Evolutionary conservation across 2,329 filamentous ascomycete species (phyloP), one percentile per base, ranked within the genome.

Genomic region (Cucurbitaria berberidis): DNA sequence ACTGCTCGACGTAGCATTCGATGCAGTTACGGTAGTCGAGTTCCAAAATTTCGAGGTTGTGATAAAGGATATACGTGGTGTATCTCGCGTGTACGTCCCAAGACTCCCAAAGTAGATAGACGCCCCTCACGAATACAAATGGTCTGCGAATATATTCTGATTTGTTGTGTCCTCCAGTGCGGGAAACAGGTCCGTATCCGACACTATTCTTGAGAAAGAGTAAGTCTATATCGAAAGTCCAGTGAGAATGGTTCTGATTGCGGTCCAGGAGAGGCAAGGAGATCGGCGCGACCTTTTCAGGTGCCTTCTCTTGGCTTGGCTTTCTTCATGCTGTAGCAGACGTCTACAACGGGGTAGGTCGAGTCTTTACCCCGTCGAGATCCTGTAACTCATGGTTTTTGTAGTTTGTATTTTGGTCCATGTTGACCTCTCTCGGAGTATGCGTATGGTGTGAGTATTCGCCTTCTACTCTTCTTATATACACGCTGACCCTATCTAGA

Each of bases 51-150:
- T 98, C 72, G 93, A 98, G 75, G 80, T 99, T 68, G 83, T 92
- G 64, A 83, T 99, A 61, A 91, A 86, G 80, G 93, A 98, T 80
- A 84, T 93, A 63, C 93, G 92, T 80, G 93, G 92, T 62, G 79
- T 88, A 72, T 95, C 90, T 82, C 93, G 93, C 90, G 93, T 93
- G 95, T 99, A 99, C 85, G 95, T 99, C 80, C 86, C 88, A 80
- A 89, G 89, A 89, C 92, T 97, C 84, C 93, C 93, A 67, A 91
- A 86, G 81, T 97, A 93, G 85, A 80, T 80, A 82, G 84, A 60
- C 51, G 46, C 40, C 46, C 46, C 47, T 35, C 60, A 71, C 74
- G 68, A 73, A 76, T 77, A 55, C 64, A 75, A 72, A 69, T 60
- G 19, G 59, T 63, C 57, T 48, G 62, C 52, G 62, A 63, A 43